Evolutionary conservation across 1,139 yeast species (phyloP).

Genomic region (Geotrichum carabidarum): DNA sequence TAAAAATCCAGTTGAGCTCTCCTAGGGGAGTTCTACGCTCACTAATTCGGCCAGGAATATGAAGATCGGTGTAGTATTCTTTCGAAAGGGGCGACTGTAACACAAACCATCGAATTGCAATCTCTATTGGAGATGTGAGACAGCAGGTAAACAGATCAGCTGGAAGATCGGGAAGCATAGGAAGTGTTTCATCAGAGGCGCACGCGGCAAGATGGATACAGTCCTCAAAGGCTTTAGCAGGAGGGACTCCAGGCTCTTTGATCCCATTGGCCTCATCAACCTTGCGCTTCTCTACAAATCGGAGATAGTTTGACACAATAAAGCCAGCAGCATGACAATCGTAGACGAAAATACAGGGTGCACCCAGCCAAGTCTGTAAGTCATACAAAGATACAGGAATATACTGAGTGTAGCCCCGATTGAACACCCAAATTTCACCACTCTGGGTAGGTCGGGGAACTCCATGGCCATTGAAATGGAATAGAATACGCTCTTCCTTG

Average conservation of each 20-base stretch:
- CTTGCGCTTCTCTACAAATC: conserved; percentile 84
- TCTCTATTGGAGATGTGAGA: conserved; percentile 90
- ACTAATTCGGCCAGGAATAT: conserved; percentile 83
- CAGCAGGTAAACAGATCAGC: conserved; percentile 96
- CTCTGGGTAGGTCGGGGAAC: conserved; percentile 96
- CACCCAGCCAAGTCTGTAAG: conserved; percentile 94
- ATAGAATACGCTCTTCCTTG: conserved; percentile 75
- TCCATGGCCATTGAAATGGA: conserved; percentile 97
- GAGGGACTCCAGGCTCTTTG: conserved; percentile 37
- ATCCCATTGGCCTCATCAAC: conserved; percentile 61
- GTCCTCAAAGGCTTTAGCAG: conserved; percentile 68
- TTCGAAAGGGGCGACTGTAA: conserved; percentile 62
- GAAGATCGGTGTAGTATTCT: conserved; percentile 39
- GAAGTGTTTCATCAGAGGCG: conserved; percentile 73
- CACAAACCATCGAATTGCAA: conserved; percentile 86
- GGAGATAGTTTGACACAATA: conserved; percentile 81
- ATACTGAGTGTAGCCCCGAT: conserved; percentile 93
- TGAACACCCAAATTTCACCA: conserved; percentile 99
- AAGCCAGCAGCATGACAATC: conserved; percentile 96
- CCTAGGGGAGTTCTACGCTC: conserved; percentile 95
- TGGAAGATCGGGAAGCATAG: conserved; percentile 92
- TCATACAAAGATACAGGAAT: conserved; percentile 93
- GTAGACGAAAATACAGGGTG: conserved; percentile 91
- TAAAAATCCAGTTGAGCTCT: conserved; percentile 94
- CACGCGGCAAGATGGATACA: conserved; percentile 95